Conservation (phyloP, 169 alveolate genomes). For the Cryptosporidium ubiquitum region DNA sequence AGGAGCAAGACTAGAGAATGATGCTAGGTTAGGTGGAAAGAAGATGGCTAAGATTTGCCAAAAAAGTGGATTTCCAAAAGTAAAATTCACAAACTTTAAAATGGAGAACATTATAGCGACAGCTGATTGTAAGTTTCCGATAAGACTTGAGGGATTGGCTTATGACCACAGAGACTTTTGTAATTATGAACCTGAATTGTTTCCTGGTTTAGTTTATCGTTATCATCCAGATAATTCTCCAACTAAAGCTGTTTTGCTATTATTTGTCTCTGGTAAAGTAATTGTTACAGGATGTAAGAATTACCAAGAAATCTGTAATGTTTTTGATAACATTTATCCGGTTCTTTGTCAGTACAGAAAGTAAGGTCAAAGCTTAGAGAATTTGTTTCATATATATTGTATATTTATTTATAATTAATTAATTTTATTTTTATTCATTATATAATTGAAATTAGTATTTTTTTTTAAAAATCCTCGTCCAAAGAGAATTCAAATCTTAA, state of each 20-base stretch:
- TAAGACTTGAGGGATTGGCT: constrained; percentile 95
- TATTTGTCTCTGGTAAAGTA: constrained; percentile 98
- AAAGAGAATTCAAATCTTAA: constrained; percentile 19
- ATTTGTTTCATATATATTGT: background rate
- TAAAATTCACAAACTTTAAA: constrained; percentile 91
- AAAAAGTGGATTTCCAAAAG: constrained; percentile 88
- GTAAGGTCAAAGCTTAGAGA: constrained; percentile 54
- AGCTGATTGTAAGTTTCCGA: constrained; percentile 95
- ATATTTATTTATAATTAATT: background rate
- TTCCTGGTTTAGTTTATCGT: constrained; percentile 95
- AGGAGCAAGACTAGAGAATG: constrained; percentile 94
- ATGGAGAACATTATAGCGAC: constrained; percentile 98
- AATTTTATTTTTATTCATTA: background rate
- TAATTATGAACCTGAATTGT: constrained; percentile 98
- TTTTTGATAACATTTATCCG: constrained; percentile 91
- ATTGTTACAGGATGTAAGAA: constrained; percentile 98
- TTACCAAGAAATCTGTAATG: constrained; percentile 89
- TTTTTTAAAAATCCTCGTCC: constrained; percentile 47
- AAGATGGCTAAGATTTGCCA: constrained; percentile 93
- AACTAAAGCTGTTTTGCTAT: constrained; percentile 93
- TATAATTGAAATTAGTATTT: background rate
- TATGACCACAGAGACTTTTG: constrained; percentile 90
- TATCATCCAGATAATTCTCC: constrained; percentile 78
- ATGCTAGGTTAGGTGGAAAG: constrained; percentile 92
- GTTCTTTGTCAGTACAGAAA: constrained; percentile 88